These are phyloP conservation scores for Lactifluus piperatus DNA, from an alignment of 768 basidiomycete genomes.

Conservation along the genomic window DNA sequence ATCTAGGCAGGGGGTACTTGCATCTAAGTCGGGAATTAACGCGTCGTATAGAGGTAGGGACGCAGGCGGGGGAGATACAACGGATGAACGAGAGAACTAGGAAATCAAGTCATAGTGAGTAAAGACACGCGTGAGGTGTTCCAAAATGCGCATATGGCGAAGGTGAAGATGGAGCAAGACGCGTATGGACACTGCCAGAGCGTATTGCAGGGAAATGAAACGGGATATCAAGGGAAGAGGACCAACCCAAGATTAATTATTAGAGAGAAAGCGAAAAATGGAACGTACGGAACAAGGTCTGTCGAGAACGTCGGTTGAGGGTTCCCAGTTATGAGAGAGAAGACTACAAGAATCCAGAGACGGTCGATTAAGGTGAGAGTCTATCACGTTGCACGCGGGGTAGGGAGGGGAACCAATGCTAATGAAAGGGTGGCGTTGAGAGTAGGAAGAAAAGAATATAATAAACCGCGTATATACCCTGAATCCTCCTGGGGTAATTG, in stretches of 20 bases:
- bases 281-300: neutral
- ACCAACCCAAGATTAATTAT: neutral
- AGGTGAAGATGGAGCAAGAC: neutral
- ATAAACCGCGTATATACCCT: constrained; percentile 5
- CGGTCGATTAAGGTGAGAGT: neutral
- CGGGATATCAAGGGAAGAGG: neutral
- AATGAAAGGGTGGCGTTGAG: neutral
- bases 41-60: neutral
- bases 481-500: constrained; percentile 11
- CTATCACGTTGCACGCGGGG: neutral
- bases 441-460: neutral
- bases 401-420: neutral
- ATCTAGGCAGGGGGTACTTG: neutral
- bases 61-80: neutral
- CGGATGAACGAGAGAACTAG: neutral
- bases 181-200: neutral
- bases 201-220: neutral
- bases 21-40: constrained; percentile 2
- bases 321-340: neutral
- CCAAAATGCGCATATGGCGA: neutral
- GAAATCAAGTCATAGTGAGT: neutral
- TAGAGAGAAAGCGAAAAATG: neutral
- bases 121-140: neutral
- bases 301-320: neutral
- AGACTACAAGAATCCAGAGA: neutral